These are phyloP conservation scores for Candida gigantensis DNA, from an alignment of 1,139 yeast genomes.

Conservation along the genomic window DNA sequence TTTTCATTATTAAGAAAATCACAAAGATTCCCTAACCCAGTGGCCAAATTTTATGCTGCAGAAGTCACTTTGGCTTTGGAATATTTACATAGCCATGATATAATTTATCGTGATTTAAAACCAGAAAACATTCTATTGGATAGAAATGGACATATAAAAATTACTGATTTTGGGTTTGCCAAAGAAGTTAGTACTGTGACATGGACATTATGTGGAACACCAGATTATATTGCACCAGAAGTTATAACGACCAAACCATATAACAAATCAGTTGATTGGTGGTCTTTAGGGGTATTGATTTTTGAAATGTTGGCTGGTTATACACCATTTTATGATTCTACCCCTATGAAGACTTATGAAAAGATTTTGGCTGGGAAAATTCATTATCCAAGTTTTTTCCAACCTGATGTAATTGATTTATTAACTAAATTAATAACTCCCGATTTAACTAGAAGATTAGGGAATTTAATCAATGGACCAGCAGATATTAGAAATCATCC, in stretches of 20 bases:
- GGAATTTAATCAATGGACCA: slow-evolving; percentile 59
- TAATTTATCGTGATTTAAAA: slow-evolving; percentile 60
- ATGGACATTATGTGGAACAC: slow-evolving; percentile 65
- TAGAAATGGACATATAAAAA: slow-evolving; percentile 59
- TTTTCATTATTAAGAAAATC: slow-evolving; percentile 57
- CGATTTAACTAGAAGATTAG: slow-evolving; percentile 57
- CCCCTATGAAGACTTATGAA: slow-evolving; percentile 65
- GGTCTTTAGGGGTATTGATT: slow-evolving; percentile 62
- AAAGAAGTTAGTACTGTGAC: slow-evolving; percentile 61
- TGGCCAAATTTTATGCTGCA: slow-evolving; percentile 64
- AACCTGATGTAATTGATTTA: slow-evolving; percentile 53
- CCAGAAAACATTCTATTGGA: slow-evolving; percentile 62
- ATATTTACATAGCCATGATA: slow-evolving; percentile 57
- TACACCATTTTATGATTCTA: slow-evolving; percentile 61
- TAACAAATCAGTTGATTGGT: slow-evolving; percentile 65
- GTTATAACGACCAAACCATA: slow-evolving; percentile 63
- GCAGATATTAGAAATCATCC: slow-evolving; percentile 57
- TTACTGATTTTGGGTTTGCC: slow-evolving; percentile 65
- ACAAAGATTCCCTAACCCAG: slow-evolving; percentile 63
- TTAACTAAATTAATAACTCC: slow-evolving; percentile 52
- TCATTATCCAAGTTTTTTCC: slow-evolving; percentile 51
- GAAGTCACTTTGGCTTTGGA: slow-evolving; percentile 60
- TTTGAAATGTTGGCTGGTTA: slow-evolving; percentile 65
- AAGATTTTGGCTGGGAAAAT: slow-evolving; percentile 56
- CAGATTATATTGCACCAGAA: slow-evolving; percentile 66